A percentile compares a stretch with the other conserved stretches of the same genome.
Evolutionary conservation across 768 basidiomycete species (phyloP).

Genomic region (Mycena chlorophos): DNA sequence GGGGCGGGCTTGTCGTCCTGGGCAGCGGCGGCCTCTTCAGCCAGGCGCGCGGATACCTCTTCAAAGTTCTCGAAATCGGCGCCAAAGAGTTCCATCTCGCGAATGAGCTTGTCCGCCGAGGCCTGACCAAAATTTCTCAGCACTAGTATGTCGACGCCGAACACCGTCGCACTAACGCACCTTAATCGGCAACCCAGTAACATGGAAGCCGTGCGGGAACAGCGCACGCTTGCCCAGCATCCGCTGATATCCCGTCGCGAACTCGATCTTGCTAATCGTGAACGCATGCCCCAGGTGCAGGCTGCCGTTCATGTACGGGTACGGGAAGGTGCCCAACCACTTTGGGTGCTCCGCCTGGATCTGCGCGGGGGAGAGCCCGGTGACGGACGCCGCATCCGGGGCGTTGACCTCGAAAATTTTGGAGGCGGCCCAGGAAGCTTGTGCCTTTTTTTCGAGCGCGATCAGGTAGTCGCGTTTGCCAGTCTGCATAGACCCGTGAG

Average conservation of each 20-base stretch:
- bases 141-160: too few species aligned
- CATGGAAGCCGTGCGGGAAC: conserved; percentile 98
- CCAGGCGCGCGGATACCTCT: conserved; percentile 43
- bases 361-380: conserved; percentile 62
- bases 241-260: conserved; percentile 90
- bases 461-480: conserved; percentile 89
- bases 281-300: conserved; percentile 97
- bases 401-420: conserved; percentile 84
- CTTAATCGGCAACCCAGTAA: conserved; percentile 99
- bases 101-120: conserved; percentile 94
- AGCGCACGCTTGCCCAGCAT: conserved; percentile 92
- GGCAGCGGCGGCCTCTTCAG: conserved; percentile 47
- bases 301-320: conserved; percentile 98
- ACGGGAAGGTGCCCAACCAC: conserved; percentile 97
- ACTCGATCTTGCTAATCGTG: conserved; percentile 97
- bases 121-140: conserved; percentile 62
- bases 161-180: conserved; percentile 43
- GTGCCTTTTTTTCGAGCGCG: conserved; percentile 81
- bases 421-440: conserved; percentile 75
- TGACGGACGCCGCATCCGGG: conserved; percentile 65
- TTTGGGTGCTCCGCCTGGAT: conserved; percentile 82
- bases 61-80: conserved; percentile 77
- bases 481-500: conserved; percentile 55
- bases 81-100: conserved; percentile 96
- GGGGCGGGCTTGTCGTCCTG: conserved; percentile 44